Conservation (phyloP, 1,284 basidiomycete genomes). For the Moniliella sp. region DNA sequence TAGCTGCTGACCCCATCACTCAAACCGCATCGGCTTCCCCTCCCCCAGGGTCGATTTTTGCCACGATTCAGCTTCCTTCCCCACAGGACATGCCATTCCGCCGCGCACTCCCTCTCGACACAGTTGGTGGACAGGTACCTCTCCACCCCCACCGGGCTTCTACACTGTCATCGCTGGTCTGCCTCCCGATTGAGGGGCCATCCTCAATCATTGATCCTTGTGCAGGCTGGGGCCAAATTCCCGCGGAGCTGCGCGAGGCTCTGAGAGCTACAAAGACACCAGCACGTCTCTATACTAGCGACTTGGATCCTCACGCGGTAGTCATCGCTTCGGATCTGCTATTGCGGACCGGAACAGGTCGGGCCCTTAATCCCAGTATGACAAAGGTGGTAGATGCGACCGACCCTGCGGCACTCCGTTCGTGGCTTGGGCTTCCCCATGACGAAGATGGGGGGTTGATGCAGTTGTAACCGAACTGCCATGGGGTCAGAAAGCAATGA, state of each 20-base stretch:
- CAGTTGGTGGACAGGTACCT: too few relatives aligned
- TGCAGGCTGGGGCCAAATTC: too few relatives aligned
- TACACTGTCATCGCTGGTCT: too few relatives aligned
- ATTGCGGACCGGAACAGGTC: not conserved
- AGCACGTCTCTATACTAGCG: too few relatives aligned
- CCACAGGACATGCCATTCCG: not conserved
- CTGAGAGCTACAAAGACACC: too few relatives aligned
- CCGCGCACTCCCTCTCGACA: not conserved
- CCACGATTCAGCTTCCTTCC: not conserved
- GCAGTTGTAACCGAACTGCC: slow-evolving; percentile 3
- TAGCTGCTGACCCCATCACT: not conserved
- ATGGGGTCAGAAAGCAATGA: slow-evolving; percentile 2
- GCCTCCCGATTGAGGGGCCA: too few relatives aligned
- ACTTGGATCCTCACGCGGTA: slow-evolving; percentile 2
- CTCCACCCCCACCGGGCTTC: too few relatives aligned
- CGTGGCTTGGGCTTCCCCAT: slow-evolving; percentile 1
- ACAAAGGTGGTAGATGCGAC: not conserved
- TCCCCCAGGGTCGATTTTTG: not conserved
- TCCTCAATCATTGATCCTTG: too few relatives aligned
- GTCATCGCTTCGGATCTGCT: slow-evolving; percentile 1
- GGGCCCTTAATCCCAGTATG: not conserved
- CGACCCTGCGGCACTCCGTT: not conserved
- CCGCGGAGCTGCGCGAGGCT: too few relatives aligned
- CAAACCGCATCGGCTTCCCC: not conserved
- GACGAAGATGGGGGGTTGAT: slow-evolving; percentile 1